Base-by-base conservation (phyloP, 768 basidiomycete genomes). In the Suillus cothurnatus region DNA sequence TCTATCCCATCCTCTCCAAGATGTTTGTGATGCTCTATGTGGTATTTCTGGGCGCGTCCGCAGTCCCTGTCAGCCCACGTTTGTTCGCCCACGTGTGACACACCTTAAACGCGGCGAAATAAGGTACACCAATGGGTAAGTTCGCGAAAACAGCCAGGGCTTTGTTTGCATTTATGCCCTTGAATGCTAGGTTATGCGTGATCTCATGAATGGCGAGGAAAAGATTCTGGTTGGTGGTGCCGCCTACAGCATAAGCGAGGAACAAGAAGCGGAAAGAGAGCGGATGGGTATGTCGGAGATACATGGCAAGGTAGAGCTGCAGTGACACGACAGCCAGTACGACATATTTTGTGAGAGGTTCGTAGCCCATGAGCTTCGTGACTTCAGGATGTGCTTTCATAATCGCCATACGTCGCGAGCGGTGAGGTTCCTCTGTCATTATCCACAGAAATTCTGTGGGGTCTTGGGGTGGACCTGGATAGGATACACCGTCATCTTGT, bases 171-270 rank as follows among this genome's bases (percentile, higher is more conserved):
- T 80, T 81, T 55, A 99, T 85, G 28, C 90, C 84, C 67, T 84
- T 86, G 81, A 98, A 99, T 2, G 95, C 97, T 32, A 99, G 85
- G 75, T 98, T 99, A 76, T 99, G 97, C 2, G 96, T 97, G 67
- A 99, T 97, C 74, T 99, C 97, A 74, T 99, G 97, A 62, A 99
- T 97, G 50, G 97, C 95, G 57, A 99, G 86, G 79, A 99, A 99
- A 45, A 97, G 84, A 76, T 99, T 99, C 76, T 99, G 97, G 78
- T 99, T 99, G 9, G 92, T 91, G 1, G 97, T 98, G 4, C 95
- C 97, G 2, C 97, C 97, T 58, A 99, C 84, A 17, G 79, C 82
- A 74, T 98, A 99, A 1, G 97, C 94, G 15, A 82, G 81, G 64
- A 90, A 68, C 64, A 98, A 72, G 78, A 97, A 98, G 57, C 81